A percentile compares a stretch with the other conserved stretches of the same genome.
These are phyloP conservation scores for Syzygium malaccense DNA, from an alignment of 441 rosid species.

Conservation along the genomic window DNA sequence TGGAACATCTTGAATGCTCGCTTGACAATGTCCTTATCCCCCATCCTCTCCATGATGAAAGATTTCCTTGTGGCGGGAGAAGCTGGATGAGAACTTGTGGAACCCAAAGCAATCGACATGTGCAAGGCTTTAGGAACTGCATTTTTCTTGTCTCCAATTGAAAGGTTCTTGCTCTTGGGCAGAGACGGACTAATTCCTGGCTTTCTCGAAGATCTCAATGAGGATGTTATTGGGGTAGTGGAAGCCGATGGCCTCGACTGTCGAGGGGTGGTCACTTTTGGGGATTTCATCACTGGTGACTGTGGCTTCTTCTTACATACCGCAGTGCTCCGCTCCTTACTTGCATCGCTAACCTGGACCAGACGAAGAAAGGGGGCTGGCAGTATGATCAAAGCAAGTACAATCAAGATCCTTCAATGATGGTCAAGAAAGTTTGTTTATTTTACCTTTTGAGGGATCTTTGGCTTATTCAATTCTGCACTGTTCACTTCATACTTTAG, in stretches of 20 bases:
- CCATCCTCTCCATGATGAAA: neutral
- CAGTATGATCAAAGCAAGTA: neutral
- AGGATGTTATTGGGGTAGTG: neutral
- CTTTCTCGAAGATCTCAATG: neutral
- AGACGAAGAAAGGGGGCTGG: neutral
- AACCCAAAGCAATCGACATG: neutral
- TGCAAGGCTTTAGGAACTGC: conserved; percentile 5
- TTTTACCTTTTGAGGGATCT: neutral
- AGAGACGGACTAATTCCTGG: neutral
- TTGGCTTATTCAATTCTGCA: neutral
- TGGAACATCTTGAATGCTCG: neutral
- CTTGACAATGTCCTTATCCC: conserved; percentile 3
- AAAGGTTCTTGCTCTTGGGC: neutral
- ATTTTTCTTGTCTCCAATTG: neutral
- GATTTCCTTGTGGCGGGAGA: neutral
- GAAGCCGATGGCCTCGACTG: neutral
- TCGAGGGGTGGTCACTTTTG: neutral
- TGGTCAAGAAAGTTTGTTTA: neutral
- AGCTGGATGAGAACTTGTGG: neutral
- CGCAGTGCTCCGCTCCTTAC: neutral
- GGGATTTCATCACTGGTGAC: neutral
- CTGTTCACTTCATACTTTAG: neutral
- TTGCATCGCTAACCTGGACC: neutral
- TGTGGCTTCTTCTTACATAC: neutral
- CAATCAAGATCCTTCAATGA: neutral